phyloP scores from a whole-genome alignment of 495 filamentous ascomycete genomes.

The Lasiosphaeriaceae sp. region DNA sequence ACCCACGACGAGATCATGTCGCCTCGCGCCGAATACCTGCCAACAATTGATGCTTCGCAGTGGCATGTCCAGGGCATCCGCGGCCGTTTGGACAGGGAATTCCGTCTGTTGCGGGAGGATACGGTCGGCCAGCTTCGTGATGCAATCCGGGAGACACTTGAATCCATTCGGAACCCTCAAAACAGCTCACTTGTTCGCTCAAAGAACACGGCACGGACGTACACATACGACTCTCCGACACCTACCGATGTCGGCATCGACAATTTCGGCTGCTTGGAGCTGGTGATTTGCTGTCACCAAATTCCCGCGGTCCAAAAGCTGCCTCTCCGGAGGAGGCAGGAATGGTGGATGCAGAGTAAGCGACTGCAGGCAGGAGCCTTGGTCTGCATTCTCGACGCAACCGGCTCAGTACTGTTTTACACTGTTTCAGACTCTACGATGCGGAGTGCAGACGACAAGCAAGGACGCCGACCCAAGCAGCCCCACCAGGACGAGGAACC shows the following conservation, averaged over 20 bases:
- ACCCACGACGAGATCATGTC: conserved; percentile 59
- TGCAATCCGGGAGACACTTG: conserved; percentile 43
- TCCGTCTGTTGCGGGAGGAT: conserved; percentile 65
- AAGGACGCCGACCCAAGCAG: neutral
- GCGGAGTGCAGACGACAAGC: conserved; percentile 6
- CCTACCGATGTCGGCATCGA: conserved; percentile 42
- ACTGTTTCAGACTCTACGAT: conserved; percentile 42
- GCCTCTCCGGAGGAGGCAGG: conserved; percentile 34
- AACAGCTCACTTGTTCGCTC: neutral
- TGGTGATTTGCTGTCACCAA: conserved; percentile 56
- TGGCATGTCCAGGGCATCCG: conserved; percentile 56
- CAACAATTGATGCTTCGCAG: conserved; percentile 43
- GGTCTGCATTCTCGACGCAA: conserved; percentile 52
- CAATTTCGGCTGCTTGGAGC: conserved; percentile 46
- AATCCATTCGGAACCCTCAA: conserved; percentile 13
- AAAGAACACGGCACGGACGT: conserved; percentile 24
- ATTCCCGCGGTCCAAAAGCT: conserved; percentile 32
- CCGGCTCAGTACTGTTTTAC: conserved; percentile 51
- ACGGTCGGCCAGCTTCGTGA: conserved; percentile 60
- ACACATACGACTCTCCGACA: conserved; percentile 38
- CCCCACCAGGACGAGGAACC: neutral
- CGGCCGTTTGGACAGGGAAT: conserved; percentile 66
- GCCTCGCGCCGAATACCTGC: conserved; percentile 56
- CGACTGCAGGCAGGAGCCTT: conserved; percentile 54
- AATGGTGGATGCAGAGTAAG: conserved; percentile 61